phyloP scores from a whole-genome alignment of 2,329 filamentous ascomycete species.

The Aspergillus tanneri region DNA sequence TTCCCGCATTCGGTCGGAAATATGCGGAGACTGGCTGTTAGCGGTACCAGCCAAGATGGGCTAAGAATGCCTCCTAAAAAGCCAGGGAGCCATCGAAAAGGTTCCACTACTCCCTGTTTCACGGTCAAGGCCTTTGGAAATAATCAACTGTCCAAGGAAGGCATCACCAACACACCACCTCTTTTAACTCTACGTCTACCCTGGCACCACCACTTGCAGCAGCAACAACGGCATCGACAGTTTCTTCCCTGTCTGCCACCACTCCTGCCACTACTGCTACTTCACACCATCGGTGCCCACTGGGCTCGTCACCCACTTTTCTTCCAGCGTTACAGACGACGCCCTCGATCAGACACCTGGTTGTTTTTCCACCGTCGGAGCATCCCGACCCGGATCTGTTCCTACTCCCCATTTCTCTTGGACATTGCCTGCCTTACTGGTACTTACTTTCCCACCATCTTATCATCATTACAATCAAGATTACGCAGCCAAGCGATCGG shows the following conservation, averaged over 20 bases:
- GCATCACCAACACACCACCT: background rate
- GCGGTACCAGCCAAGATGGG: slow-evolving; percentile 10
- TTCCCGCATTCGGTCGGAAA: slow-evolving; percentile 15
- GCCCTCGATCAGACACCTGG: slow-evolving; percentile 1
- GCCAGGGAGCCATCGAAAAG: slow-evolving; percentile 13
- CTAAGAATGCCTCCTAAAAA: slow-evolving; percentile 18
- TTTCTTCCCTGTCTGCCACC: background rate
- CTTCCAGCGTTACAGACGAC: slow-evolving; percentile 4
- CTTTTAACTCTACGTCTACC: slow-evolving; percentile 5
- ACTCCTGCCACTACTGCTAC: background rate
- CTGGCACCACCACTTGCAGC: background rate
- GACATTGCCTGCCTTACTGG: slow-evolving; percentile 5
- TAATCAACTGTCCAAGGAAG: background rate
- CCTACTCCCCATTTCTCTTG: slow-evolving; percentile 4
- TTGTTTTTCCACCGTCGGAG: slow-evolving; percentile 9
- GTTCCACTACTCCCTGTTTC: slow-evolving; percentile 2
- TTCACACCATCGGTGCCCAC: background rate
- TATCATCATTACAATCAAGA: background rate
- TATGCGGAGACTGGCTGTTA: slow-evolving; percentile 22
- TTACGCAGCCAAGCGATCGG: background rate
- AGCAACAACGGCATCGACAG: background rate
- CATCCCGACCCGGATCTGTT: slow-evolving; percentile 8
- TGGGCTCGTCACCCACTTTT: background rate
- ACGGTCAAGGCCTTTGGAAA: slow-evolving; percentile 3
- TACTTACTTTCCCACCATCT: background rate